Base-by-base conservation (phyloP, 176 grass and related monocot species). In the Melocanna baccifera region DNA sequence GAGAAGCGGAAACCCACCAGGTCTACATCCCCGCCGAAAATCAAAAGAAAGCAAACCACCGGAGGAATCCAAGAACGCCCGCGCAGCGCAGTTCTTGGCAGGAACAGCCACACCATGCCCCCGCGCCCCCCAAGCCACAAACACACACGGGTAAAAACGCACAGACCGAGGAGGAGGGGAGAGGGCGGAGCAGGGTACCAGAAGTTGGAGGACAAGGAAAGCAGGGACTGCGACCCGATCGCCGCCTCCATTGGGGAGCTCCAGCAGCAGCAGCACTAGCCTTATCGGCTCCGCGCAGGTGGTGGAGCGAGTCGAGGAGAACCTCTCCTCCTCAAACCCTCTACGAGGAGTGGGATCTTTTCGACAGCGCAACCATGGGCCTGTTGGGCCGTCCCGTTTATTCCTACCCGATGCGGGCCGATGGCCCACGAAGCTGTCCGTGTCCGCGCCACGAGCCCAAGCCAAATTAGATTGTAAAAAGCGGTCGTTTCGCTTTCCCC, bases 121-220 rank as follows among this genome's bases (percentile, higher is more conserved):
- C 37, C 37, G 0, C 37, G 6, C 37, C 37, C 37, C 37, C 5
- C 37, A 5, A 6, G 3, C 36, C 3, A 4, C 37, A 40, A 40
- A 40, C 37, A 40, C 37, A 40, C 37, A 40, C 37, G 37, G 7
- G 37, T 6, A 40, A 5, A 7, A 41, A 41, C 40, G 7, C 40
- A 41, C 40, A 41, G 1, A n/a, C n/a, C n/a, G n/a, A n/a, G n/a
- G 15, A 0, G 20, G 9, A 7, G 12, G 22, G 57, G 7, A 47
- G 42, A 22, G 64, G 67, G 48, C 43, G 40, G 11, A 19, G 61
- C 18, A 11, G 0, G 41, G 42, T 85, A 95, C 93, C 92, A 80
- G 87, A 93, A 73, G 90, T 45, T 91, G 52, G 85, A 98, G 67
- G 91, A 91, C 87, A 95, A 93, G 42, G 91, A 98, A 80, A 93